phyloP scores from a whole-genome alignment of 768 basidiomycete species.

The Collybiopsis confluens region DNA sequence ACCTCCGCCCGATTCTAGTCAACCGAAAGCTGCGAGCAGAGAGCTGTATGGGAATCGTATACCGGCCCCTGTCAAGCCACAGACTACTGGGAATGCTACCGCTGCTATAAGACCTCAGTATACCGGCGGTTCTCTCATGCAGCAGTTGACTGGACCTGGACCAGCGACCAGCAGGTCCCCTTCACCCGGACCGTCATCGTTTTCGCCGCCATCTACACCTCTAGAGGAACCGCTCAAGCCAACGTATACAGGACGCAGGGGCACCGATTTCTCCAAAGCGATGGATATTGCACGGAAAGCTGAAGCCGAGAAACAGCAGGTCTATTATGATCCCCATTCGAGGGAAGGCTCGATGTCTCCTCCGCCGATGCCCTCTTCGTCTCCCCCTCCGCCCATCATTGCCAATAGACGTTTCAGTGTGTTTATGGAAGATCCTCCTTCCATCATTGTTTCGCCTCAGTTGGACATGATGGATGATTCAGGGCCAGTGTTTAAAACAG shows the following conservation, averaged over 20 bases:
- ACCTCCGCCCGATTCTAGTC: conserved; percentile 47
- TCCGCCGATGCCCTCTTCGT: conserved; percentile 8
- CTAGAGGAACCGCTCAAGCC: background rate
- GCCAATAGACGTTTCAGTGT: conserved; percentile 4
- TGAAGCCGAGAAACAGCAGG: conserved; percentile 21
- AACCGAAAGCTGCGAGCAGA: conserved; percentile 38
- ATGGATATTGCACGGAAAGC: conserved; percentile 36
- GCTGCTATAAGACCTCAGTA: conserved; percentile 1
- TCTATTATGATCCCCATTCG: conserved; percentile 11
- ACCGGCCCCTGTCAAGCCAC: conserved; percentile 33
- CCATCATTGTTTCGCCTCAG: conserved; percentile 3
- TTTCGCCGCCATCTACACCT: conserved; percentile 7
- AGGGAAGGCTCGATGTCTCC: conserved; percentile 14
- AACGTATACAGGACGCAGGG: conserved; percentile 13
- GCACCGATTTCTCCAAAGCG: conserved; percentile 35
- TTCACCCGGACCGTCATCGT: conserved; percentile 2
- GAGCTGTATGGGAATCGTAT: conserved; percentile 78
- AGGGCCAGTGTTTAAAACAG: background rate
- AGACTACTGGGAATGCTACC: conserved; percentile 20
- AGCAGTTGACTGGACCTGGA: conserved; percentile 6
- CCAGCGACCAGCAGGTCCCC: conserved; percentile 5
- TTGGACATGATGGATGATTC: background rate
- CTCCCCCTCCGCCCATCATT: conserved; percentile 3
- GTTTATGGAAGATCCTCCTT: conserved; percentile 1
- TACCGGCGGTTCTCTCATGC: conserved; percentile 1